A percentile compares a stretch with the other conserved stretches of the same genome.
Evolutionary conservation across 495 filamentous ascomycete genomes (phyloP).

Genomic region (Ascodesmis nigricans): DNA sequence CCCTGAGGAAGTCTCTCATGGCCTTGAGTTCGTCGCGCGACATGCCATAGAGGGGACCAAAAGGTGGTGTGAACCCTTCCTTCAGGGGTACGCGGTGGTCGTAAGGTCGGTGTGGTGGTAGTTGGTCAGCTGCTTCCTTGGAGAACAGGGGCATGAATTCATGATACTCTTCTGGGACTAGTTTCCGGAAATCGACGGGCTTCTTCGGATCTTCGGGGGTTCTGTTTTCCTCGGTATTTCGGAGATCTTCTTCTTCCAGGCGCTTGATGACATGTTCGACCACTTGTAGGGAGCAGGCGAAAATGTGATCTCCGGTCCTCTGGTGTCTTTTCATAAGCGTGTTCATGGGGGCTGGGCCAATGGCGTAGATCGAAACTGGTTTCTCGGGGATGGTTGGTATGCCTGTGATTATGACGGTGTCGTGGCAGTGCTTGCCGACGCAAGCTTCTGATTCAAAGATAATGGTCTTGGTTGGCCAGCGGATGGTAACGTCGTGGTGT

Average conservation of each 20-base stretch:
- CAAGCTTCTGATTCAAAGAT: too few species aligned
- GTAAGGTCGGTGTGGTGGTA: conserved; percentile 3
- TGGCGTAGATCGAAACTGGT: neutral
- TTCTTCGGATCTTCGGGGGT: too few species aligned
- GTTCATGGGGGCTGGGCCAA: too few species aligned
- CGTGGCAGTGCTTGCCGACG: too few species aligned
- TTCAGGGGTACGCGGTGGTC: conserved; percentile 4
- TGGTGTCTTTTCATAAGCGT: too few species aligned
- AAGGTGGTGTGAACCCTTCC: conserved; percentile 1
- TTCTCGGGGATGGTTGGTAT: too few species aligned
- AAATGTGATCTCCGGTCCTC: neutral
- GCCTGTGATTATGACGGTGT: too few species aligned
- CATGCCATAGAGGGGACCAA: conserved; percentile 4
- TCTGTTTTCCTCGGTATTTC: neutral
- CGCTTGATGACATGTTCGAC: neutral
- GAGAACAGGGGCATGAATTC: conserved; percentile 1
- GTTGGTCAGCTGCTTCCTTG: neutral
- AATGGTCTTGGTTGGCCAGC: too few species aligned
- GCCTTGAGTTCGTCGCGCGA: conserved; percentile 2
- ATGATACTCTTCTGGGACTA: neutral
- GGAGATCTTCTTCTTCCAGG: neutral
- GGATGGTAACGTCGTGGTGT: too few species aligned
- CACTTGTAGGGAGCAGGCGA: neutral
- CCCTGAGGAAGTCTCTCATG: neutral
- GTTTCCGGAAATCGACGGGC: neutral